Conservation (phyloP, 129 eudicot genomes). For the Kitagawia praeruptora region DNA sequence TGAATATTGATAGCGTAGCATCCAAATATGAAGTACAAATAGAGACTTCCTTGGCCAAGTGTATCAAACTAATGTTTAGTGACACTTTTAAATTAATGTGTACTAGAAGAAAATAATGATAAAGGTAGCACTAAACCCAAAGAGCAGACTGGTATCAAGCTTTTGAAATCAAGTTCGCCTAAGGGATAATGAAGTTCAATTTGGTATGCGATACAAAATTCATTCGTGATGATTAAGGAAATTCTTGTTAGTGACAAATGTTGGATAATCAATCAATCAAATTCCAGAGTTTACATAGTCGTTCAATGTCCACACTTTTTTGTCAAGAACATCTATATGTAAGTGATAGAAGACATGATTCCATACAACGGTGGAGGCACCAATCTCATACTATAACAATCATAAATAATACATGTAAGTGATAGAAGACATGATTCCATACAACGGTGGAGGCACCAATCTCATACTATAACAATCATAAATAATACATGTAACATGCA, state of each 20-base stretch:
- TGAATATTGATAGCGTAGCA: background rate
- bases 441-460: background rate
- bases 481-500: background rate
- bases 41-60: background rate
- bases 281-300: background rate
- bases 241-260: background rate
- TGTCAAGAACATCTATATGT: background rate
- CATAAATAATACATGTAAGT: background rate
- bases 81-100: background rate
- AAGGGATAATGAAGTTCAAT: background rate
- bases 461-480: background rate
- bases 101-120: background rate
- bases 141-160: background rate
- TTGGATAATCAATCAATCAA: background rate
- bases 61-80: background rate
- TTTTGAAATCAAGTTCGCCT: background rate
- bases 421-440: no score
- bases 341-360: no score
- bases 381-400: background rate
- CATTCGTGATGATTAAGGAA: background rate
- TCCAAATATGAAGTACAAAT: background rate
- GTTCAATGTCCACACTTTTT: background rate
- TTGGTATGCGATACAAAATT: background rate
- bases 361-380: background rate
- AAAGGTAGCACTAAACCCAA: background rate